phyloP scores from a whole-genome alignment of 345 rosid genomes.

The Aethionema arabicum region DNA sequence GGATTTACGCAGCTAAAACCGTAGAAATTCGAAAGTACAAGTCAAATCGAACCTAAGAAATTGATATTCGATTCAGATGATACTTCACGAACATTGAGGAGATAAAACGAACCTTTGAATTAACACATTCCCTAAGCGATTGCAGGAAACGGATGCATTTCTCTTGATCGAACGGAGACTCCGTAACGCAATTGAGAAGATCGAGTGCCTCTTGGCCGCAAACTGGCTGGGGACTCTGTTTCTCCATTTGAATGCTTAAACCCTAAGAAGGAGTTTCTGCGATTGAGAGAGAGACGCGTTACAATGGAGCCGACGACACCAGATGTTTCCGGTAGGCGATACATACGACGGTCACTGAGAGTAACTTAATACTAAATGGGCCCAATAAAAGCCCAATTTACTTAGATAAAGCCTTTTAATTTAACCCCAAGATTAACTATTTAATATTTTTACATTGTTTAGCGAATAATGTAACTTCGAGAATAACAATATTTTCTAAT shows the following conservation, averaged over 20 bases:
- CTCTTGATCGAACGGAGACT: constrained; percentile 60
- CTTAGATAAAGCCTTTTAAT: too few relatives aligned
- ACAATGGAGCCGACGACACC: neutral
- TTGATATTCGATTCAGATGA: constrained; percentile 3
- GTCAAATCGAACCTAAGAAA: neutral
- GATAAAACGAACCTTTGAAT: constrained; percentile 50
- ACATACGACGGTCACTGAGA: constrained; percentile 4
- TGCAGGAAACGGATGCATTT: constrained; percentile 59
- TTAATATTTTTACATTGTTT: too few relatives aligned
- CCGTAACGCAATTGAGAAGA: constrained; percentile 81
- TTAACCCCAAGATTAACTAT: too few relatives aligned
- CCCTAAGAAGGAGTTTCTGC: constrained; percentile 16
- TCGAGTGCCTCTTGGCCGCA: constrained; percentile 68
- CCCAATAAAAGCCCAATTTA: neutral
- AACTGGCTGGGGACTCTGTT: constrained; percentile 40
- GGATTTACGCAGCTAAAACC: neutral
- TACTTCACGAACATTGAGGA: too few relatives aligned
- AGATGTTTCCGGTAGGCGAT: constrained; percentile 12
- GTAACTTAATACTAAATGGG: neutral
- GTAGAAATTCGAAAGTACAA: too few relatives aligned
- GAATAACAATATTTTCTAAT: too few relatives aligned
- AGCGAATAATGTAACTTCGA: too few relatives aligned
- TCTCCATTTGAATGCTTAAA: constrained; percentile 41
- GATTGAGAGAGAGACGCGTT: neutral
- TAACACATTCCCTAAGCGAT: constrained; percentile 63